Percentiles rank a stretch among this genome's conserved stretches.
Conservation (phyloP, 371 early-diverging fungal genomes). For the Syncephalis plumigaleata region DNA sequence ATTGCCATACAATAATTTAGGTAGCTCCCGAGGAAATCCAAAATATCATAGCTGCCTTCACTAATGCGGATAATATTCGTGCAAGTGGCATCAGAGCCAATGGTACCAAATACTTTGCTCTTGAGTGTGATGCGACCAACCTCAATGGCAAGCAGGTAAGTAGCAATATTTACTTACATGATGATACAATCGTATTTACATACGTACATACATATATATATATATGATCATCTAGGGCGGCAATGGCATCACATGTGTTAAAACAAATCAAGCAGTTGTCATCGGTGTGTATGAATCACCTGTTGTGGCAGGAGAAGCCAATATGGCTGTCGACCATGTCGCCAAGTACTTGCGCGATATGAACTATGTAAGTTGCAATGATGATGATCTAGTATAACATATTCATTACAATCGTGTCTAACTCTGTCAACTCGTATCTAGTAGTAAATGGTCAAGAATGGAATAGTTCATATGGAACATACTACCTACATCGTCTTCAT, state of each 20-base stretch:
- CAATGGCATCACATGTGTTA: conserved; percentile 53
- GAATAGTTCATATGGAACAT: too few relatives aligned
- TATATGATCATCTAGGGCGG: conserved; percentile 23
- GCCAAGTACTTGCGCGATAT: conserved; percentile 49
- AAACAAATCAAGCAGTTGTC: conserved; percentile 68
- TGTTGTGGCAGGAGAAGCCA: conserved; percentile 56
- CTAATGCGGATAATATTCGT: conserved; percentile 28
- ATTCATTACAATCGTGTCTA: too few relatives aligned
- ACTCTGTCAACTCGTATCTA: too few relatives aligned
- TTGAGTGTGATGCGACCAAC: conserved; percentile 40
- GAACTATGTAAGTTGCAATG: too few relatives aligned
- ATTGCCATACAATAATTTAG: conserved; percentile 16
- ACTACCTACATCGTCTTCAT: too few relatives aligned
- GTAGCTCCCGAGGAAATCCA: conserved; percentile 29
- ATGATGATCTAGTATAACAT: too few relatives aligned
- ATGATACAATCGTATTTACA: too few relatives aligned
- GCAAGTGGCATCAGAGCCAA: conserved; percentile 46
- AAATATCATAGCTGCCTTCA: conserved; percentile 41
- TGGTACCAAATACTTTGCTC: conserved; percentile 52
- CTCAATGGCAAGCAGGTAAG: conserved; percentile 71
- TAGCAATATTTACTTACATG: not conserved
- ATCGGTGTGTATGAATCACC: conserved; percentile 51
- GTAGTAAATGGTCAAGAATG: too few relatives aligned
- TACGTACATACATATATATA: too few relatives aligned
- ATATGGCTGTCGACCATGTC: conserved; percentile 56